Conservation (phyloP, 2,329 filamentous ascomycete species). For the Colletotrichum viniferum region DNA sequence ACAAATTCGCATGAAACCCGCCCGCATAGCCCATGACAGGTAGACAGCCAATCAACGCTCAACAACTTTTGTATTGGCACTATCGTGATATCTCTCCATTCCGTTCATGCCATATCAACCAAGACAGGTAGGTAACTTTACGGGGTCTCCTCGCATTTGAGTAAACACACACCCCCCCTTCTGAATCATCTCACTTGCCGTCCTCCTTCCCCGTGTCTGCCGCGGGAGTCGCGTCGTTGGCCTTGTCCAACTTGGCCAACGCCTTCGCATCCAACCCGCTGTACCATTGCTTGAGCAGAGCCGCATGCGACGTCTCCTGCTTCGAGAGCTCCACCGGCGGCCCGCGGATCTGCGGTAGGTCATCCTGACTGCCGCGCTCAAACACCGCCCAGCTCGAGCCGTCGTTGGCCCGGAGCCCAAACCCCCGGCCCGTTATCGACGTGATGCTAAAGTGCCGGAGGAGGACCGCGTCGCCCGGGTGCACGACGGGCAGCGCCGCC, state of each 20-base stretch:
- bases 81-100: background rate
- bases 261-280: slow-evolving; percentile 49
- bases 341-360: slow-evolving; percentile 59
- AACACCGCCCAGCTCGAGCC: slow-evolving; percentile 68
- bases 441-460: slow-evolving; percentile 61
- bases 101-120: background rate
- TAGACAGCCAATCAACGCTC: background rate
- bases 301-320: slow-evolving; percentile 54
- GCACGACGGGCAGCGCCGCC: slow-evolving; percentile 58
- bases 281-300: slow-evolving; percentile 55
- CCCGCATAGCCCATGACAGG: background rate
- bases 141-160: background rate
- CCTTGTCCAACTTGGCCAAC: slow-evolving; percentile 52
- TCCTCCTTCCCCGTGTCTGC: slow-evolving; percentile 22
- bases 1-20: background rate
- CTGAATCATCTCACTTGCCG: background rate
- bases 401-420: slow-evolving; percentile 59
- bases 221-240: slow-evolving; percentile 41
- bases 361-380: slow-evolving; percentile 43
- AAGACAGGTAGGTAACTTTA: background rate
- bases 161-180: background rate
- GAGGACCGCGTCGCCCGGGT: slow-evolving; percentile 61
- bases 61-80: background rate
- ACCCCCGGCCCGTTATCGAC: slow-evolving; percentile 58
- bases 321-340: slow-evolving; percentile 62